Base-by-base conservation (phyloP, 148 eudicot species). In the Dianthus caryophyllus region DNA sequence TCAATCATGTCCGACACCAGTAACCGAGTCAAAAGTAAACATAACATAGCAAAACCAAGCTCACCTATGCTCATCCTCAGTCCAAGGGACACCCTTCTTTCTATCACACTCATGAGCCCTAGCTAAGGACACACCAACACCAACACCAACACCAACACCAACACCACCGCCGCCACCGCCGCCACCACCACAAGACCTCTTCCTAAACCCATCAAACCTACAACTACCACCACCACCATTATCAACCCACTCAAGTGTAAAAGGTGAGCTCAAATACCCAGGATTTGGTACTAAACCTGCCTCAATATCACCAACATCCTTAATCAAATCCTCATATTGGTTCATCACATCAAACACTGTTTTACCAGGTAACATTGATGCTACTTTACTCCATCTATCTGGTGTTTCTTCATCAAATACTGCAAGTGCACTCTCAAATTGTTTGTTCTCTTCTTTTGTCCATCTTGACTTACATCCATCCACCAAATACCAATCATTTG, bases 11-110 rank as follows among this genome's bases (percentile, higher is more conserved):
- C n/a, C n/a, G n/a, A n/a, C n/a, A n/a, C n/a, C n/a, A n/a, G n/a
- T n/a, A n/a, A n/a, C n/a, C n/a, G n/a, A n/a, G n/a, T n/a, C 6
- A 26, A 2, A 38, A 56, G 57, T 26, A 8, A 5, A 25, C 5
- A 41, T 4, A 22, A 13, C 44, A 41, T n/a, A n/a, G n/a, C n/a
- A 33, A 33, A 33, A 33, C 38, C 38, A 7, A 2, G 4, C 7
- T 33, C 38, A 94, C 99, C 90, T 90, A 80, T 94, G 99, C 64
- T 94, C 97, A 36, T 88, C 97, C 70, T 90, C 90, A 43, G 99
- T 94, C 99, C 99, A 94, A 18, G 99, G 97, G 5, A 94, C 80
- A 20, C 99, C 99, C 77, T 94, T 94, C 56, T 84, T 88, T 68
- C 96, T 85, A 58, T 94, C 98, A 9, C 88, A 92, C 16, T 90